Base-by-base conservation (phyloP, 1,139 yeast species). In the Hansenula anomala region DNA sequence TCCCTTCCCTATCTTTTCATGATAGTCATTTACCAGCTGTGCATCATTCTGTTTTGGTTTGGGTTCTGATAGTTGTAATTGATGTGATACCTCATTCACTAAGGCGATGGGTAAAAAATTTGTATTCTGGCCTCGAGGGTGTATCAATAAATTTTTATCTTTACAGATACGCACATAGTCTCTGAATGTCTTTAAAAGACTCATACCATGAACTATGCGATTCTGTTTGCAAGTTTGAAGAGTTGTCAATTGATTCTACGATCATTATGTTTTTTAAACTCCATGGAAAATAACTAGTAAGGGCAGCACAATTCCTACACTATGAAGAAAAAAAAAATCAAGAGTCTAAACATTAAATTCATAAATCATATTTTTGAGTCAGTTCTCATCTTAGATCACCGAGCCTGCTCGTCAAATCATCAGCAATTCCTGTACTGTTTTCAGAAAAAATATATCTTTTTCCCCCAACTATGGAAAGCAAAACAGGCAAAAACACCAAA, bases 401-500 rank as follows among this genome's bases (percentile, higher is more conserved):
- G 8, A 48, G 33, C 19, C 51, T 28, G 9, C 39, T 38, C 2
- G 59, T 55, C 17, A 57, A 41, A 23, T 55, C 59, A 39, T 57
- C 60, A 1, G 60, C 56, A 18, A 57, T 55, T 5, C 55, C 57
- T 18, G 58, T 47, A 23, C 56, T 50, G 32, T 36, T 49, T 30
- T 55, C 58, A 8, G 60, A 55, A 33, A 44, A 58, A 15, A 64
- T 57, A 44, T 72, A 76, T 16, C 73, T 72, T 32, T 63, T 61
- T 13, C 83, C 85, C 7, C 95, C 96, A 48, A 72, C 67, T 38
- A 71, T 64, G 31, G 89, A 73, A 34, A 90, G 66, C 22, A 83
- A 58, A 4, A 87, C 76, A 0, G 98, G 98, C 37, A 90, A 66
- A 42, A 90, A 75, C 30, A 85, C 71, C 39, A 92, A 69, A 2